These are phyloP conservation scores for Chrysoporthe puriensis DNA, from an alignment of 2,329 filamentous ascomycete species.

Conservation along the genomic window DNA sequence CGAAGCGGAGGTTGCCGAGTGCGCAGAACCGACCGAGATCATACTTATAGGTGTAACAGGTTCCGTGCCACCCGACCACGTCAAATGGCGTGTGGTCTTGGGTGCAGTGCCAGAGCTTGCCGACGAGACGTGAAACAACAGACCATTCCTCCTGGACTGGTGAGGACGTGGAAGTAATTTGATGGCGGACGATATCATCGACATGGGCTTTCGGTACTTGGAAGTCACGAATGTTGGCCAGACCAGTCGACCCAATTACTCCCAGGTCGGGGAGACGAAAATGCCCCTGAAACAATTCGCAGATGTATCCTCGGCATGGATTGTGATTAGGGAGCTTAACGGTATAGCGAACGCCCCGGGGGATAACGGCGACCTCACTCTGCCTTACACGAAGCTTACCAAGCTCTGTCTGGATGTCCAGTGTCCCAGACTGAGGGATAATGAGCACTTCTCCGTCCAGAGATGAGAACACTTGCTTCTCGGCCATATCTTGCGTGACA, in stretches of 20 bases:
- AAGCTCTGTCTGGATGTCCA: constrained; percentile 68
- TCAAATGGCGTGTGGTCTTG: constrained; percentile 68
- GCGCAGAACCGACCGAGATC: constrained; percentile 67
- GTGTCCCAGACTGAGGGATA: constrained; percentile 63
- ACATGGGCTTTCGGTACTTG: constrained; percentile 61
- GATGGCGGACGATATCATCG: constrained; percentile 46
- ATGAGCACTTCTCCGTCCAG: constrained; percentile 70
- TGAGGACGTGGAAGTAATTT: constrained; percentile 5
- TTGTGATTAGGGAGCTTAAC: constrained; percentile 46
- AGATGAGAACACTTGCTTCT: constrained; percentile 70
- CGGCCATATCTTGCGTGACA: constrained; percentile 68
- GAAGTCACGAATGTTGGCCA: constrained; percentile 65
- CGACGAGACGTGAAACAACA: constrained; percentile 60
- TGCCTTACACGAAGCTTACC: constrained; percentile 64
- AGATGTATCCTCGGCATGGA: constrained; percentile 63
- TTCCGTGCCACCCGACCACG: constrained; percentile 69
- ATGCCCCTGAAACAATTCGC: constrained; percentile 61
- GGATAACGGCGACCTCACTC: constrained; percentile 67
- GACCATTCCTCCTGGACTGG: constrained; percentile 38
- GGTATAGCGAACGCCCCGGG: constrained; percentile 56
- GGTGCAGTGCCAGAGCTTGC: constrained; percentile 59
- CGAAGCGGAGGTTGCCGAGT: constrained; percentile 64
- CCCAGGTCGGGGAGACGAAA: constrained; percentile 62
- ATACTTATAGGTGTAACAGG: constrained; percentile 69
- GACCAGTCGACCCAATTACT: constrained; percentile 60